Evolutionary conservation across 176 grass and related monocot species (phyloP).

Genomic region (Carex myosuroides): DNA sequence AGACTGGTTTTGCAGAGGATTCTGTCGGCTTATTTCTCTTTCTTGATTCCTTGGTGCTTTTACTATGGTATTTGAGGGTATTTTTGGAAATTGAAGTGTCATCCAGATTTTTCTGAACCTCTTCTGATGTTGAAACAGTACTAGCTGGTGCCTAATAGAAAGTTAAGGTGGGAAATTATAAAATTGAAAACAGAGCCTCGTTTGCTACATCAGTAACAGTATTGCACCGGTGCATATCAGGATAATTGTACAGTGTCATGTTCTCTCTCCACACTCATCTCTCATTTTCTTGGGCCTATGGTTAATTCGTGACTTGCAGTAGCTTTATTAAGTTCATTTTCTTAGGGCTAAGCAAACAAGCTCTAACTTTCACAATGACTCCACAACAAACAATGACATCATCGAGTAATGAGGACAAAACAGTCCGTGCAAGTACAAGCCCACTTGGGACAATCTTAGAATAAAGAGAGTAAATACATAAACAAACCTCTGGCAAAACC

Average conservation of each 20-base stretch:
- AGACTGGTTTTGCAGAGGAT: slow-evolving; percentile 21
- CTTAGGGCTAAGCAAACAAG: not conserved
- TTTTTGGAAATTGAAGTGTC: slow-evolving; percentile 39
- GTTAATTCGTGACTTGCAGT: not conserved
- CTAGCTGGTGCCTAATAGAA: not conserved
- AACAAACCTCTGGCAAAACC: slow-evolving; percentile 33
- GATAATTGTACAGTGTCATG: not conserved
- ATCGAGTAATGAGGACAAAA: not conserved
- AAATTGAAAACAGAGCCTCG: not conserved
- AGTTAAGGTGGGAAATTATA: slow-evolving; percentile 11
- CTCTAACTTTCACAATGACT: not conserved
- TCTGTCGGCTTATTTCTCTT: slow-evolving; percentile 57
- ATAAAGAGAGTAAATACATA: slow-evolving; percentile 8
- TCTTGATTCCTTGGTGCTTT: slow-evolving; percentile 54
- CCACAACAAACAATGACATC: not conserved
- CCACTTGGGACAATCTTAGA: not conserved
- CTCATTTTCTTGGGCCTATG: not conserved
- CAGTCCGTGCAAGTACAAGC: not conserved
- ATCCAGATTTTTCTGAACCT: slow-evolving; percentile 32
- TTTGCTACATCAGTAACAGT: not conserved
- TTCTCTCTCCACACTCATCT: not conserved
- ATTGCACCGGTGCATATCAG: not conserved
- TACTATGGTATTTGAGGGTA: slow-evolving; percentile 34
- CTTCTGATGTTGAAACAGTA: slow-evolving; percentile 9
- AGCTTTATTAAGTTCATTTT: not conserved